phyloP scores from a whole-genome alignment of 495 filamentous ascomycete species.

The Trichoderma parareesei region DNA sequence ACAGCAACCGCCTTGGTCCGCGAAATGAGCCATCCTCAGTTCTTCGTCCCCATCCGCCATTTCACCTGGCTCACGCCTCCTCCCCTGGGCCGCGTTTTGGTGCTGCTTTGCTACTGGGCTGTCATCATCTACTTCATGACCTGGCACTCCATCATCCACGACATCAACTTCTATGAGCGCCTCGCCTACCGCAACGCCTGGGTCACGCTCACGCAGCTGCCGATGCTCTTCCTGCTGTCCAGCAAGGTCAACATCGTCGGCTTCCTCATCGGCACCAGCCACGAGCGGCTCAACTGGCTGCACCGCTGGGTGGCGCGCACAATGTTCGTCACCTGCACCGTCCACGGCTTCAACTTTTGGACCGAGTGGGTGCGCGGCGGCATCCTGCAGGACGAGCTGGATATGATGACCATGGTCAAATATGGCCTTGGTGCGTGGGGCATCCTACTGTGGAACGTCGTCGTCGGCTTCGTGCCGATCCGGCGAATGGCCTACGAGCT shows the following conservation, averaged over 20 bases:
- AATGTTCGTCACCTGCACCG: conserved; percentile 62
- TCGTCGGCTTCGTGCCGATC: conserved; percentile 61
- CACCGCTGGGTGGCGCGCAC: conserved; percentile 74
- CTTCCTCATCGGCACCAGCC: conserved; percentile 55
- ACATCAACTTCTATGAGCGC: conserved; percentile 51
- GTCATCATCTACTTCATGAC: conserved; percentile 52
- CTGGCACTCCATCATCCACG: conserved; percentile 34
- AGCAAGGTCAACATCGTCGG: conserved; percentile 73
- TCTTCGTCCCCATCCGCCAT: conserved; percentile 43
- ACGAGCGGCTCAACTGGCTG: conserved; percentile 76
- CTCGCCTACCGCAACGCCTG: conserved; percentile 71
- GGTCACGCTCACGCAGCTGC: conserved; percentile 73
- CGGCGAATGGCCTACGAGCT: conserved; percentile 66
- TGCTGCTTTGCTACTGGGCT: conserved; percentile 48
- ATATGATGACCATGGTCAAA: conserved; percentile 54
- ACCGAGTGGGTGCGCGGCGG: conserved; percentile 57
- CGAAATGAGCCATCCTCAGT: conserved; percentile 58
- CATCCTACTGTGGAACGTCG: conserved; percentile 60
- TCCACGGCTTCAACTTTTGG: conserved; percentile 70
- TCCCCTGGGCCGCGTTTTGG: conserved; percentile 46
- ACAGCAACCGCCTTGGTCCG: conserved; percentile 60
- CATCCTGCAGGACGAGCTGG: conserved; percentile 53
- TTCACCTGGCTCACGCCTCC: conserved; percentile 45
- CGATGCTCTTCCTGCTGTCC: conserved; percentile 68
- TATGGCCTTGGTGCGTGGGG: conserved; percentile 69